These are phyloP conservation scores for Penicillium sp. DNA, from an alignment of 2,329 filamentous ascomycete species.

Conservation along the genomic window DNA sequence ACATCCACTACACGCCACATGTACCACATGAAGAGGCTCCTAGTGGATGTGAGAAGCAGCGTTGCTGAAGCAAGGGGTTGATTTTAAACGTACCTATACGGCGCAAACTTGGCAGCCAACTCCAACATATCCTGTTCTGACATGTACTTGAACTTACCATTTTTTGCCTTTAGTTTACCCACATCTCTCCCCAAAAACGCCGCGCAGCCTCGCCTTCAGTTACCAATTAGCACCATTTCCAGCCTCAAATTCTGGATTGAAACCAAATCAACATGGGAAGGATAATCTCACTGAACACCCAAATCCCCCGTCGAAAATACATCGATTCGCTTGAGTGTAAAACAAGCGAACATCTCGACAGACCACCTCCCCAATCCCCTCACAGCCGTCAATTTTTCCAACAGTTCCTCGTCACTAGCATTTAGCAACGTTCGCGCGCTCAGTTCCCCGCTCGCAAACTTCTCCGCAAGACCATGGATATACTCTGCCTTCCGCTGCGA, in stretches of 20 bases:
- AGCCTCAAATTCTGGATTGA: neutral
- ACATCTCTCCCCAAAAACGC: constrained; percentile 83
- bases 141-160: constrained; percentile 98
- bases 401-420: constrained; percentile 82
- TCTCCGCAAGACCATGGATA: constrained; percentile 80
- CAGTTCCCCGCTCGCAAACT: constrained; percentile 77
- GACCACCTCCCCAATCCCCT: constrained; percentile 88
- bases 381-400: constrained; percentile 81
- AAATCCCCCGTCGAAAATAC: constrained; percentile 92
- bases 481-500: constrained; percentile 97
- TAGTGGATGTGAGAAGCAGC: constrained; percentile 37
- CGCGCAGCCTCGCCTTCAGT: constrained; percentile 76
- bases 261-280: neutral
- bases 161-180: constrained; percentile 76
- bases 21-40: constrained; percentile 97
- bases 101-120: constrained; percentile 76
- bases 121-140: constrained; percentile 89
- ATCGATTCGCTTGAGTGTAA: constrained; percentile 91
- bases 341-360: constrained; percentile 97
- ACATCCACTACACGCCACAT: constrained; percentile 91
- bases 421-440: constrained; percentile 75
- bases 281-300: constrained; percentile 73
- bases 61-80: neutral
- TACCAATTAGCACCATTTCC: constrained; percentile 19
- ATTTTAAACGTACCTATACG: constrained; percentile 66